These are phyloP conservation scores for Juncus inflexus DNA, from an alignment of 176 grass and related monocot species.

Conservation along the genomic window DNA sequence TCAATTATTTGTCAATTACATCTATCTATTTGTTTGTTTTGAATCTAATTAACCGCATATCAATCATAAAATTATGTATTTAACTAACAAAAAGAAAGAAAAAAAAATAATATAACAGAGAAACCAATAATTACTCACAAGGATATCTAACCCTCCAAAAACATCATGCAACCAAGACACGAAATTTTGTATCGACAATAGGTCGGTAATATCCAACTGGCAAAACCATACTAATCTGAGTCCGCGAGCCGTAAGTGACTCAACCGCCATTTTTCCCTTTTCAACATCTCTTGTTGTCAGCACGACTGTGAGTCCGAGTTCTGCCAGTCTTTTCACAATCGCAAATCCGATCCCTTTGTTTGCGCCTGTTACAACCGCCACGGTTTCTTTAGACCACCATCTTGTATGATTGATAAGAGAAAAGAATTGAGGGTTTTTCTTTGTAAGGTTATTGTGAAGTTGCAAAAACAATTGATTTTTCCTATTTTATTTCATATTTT, in stretches of 20 bases:
- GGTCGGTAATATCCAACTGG: constrained; percentile 65
- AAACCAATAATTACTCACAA: constrained; percentile 30
- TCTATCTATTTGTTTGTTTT: not conserved
- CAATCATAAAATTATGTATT: too few species aligned
- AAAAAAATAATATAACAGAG: not conserved
- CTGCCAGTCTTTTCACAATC: constrained; percentile 56
- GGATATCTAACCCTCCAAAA: constrained; percentile 73
- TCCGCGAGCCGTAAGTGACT: constrained; percentile 43
- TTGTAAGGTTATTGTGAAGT: not conserved
- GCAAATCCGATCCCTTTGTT: constrained; percentile 88
- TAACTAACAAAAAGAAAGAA: not conserved
- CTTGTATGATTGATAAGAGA: not conserved
- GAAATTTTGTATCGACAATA: constrained; percentile 53
- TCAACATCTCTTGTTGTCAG: constrained; percentile 69
- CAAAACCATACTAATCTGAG: constrained; percentile 35
- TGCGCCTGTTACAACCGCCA: constrained; percentile 88
- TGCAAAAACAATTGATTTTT: too few species aligned
- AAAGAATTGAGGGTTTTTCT: not conserved
- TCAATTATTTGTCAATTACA: not conserved
- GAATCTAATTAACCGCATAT: too few species aligned
- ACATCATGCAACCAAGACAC: constrained; percentile 46
- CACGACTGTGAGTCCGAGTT: constrained; percentile 83
- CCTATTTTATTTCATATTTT: too few species aligned
- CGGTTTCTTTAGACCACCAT: constrained; percentile 84
- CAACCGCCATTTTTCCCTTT: constrained; percentile 57